These are phyloP conservation scores for Apophysomyces elegans DNA, from an alignment of 371 early-diverging fungal genomes.

Conservation along the genomic window DNA sequence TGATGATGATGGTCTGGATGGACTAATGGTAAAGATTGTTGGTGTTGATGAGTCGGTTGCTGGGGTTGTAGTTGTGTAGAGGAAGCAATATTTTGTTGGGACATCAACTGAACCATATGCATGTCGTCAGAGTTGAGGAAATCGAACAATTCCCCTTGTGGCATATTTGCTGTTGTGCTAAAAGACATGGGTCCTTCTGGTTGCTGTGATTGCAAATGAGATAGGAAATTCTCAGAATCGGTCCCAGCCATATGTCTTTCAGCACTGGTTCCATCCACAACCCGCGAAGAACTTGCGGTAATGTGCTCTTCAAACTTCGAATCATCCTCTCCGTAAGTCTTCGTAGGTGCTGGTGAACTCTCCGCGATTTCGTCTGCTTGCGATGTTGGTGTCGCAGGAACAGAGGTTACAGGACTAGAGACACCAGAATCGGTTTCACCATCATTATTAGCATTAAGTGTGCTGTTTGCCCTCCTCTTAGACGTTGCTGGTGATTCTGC, in stretches of 20 bases:
- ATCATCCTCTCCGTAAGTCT: conserved; percentile 5
- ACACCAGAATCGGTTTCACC: conserved; percentile 51
- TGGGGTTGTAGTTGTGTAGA: neutral
- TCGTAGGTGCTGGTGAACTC: conserved; percentile 8
- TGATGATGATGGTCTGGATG: conserved; percentile 8
- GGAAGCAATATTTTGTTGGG: conserved; percentile 7
- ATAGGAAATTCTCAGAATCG: neutral
- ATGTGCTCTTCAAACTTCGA: neutral
- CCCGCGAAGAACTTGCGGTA: neutral
- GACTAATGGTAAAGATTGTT: conserved; percentile 22
- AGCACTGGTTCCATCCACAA: neutral
- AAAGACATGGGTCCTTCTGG: neutral
- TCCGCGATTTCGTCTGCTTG: conserved; percentile 36
- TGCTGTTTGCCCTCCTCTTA: conserved; percentile 19
- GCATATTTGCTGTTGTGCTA: conserved; percentile 19
- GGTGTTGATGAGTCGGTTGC: conserved; percentile 19
- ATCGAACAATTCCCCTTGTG: conserved; percentile 27
- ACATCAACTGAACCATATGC: conserved; percentile 28
- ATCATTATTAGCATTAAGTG: conserved; percentile 8
- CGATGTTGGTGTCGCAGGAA: conserved; percentile 54
- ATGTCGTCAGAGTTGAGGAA: conserved; percentile 22
- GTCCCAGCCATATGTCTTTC: neutral
- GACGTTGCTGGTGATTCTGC: conserved; percentile 21
- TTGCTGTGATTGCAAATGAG: conserved; percentile 1
- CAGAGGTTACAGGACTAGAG: conserved; percentile 49